Evolutionary conservation across 306 rosid genomes (phyloP), one percentile per base, ranked within the genome.

Genomic region (Ziziphus jujuba): DNA sequence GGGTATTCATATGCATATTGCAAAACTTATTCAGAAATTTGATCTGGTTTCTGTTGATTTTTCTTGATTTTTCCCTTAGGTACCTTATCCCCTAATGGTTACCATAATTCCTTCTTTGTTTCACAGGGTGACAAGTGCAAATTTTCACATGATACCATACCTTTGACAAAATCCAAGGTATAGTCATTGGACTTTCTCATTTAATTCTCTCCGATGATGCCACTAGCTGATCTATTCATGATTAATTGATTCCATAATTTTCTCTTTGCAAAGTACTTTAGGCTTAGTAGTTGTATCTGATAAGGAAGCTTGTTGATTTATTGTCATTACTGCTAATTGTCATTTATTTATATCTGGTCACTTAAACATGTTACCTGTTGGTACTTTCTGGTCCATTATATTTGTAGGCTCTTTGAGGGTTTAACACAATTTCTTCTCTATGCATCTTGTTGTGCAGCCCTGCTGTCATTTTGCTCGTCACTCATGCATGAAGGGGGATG

Each of bases 401-500:
- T 56, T 21, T 53, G 11, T 64, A 61, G 49, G 43, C 44, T 70
- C 55, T 8, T 12, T 16, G 1, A 55, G 9, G 58, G 48, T 33
- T 13, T 21, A 34, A 49, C 35, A 66, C 3, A 23, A 17, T 56
- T 56, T 53, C 44, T 24, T 64, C 12, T 10, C 15, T 23, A 15
- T 71, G 75, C 59, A 50, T 81, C 36, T 57, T 80, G 76, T 43
- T 76, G 63, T 84, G 69, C 93, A 92, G 98, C 85, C 98, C 17
- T 92, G 98, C 66, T 3, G 66, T 78, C 53, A 82, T 78, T 90
- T 87, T 70, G 87, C 96, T 25, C 85, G 82, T 9, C 81, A 78
- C 54, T 80, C 87, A 15, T 92, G 98, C 84, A 87, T 92, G 97
- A 92, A 84, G 76, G 97, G 98, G 58, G 91, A 83, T 73, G 91